Evolutionary conservation across 2,329 filamentous ascomycete genomes (phyloP).

Genomic region (Colletotrichum sp.): DNA sequence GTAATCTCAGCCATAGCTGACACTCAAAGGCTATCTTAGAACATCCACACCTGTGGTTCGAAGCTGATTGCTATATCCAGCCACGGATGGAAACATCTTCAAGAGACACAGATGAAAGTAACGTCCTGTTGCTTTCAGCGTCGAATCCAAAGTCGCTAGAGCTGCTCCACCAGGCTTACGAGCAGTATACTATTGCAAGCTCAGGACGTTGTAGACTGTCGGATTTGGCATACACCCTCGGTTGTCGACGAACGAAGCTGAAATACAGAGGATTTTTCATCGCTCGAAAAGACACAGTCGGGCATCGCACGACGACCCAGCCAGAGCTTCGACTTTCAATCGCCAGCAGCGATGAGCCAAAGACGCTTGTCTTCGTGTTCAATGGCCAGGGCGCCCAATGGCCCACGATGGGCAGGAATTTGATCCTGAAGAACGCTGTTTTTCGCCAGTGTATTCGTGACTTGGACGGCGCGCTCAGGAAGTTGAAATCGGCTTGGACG

Average conservation of each 20-base stretch:
- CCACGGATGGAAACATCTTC: not conserved
- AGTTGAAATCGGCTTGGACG: slow-evolving; percentile 8
- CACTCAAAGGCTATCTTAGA: not conserved
- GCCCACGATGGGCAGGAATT: slow-evolving; percentile 13
- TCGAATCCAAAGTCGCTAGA: slow-evolving; percentile 23
- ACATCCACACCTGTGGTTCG: not conserved
- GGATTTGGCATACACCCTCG: slow-evolving; percentile 35
- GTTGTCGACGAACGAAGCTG: slow-evolving; percentile 29
- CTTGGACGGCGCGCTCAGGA: slow-evolving; percentile 35
- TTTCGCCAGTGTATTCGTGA: slow-evolving; percentile 15
- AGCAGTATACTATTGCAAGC: slow-evolving; percentile 24
- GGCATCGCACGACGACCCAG: not conserved
- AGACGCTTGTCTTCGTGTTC: slow-evolving; percentile 25
- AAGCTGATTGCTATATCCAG: not conserved
- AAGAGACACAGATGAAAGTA: not conserved
- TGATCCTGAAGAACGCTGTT: not conserved
- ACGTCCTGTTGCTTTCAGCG: slow-evolving; percentile 19
- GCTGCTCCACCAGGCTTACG: slow-evolving; percentile 4
- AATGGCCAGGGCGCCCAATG: slow-evolving; percentile 23
- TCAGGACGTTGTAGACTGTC: not conserved
- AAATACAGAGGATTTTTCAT: slow-evolving; percentile 28
- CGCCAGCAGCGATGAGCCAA: slow-evolving; percentile 23
- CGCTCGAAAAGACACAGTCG: not conserved
- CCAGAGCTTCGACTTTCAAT: not conserved
- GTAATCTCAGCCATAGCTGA: not conserved